Evolutionary conservation across 2,329 filamentous ascomycete genomes (phyloP), one percentile per base, ranked within the genome.

Genomic region (Alternaria hordeiaustralica): DNA sequence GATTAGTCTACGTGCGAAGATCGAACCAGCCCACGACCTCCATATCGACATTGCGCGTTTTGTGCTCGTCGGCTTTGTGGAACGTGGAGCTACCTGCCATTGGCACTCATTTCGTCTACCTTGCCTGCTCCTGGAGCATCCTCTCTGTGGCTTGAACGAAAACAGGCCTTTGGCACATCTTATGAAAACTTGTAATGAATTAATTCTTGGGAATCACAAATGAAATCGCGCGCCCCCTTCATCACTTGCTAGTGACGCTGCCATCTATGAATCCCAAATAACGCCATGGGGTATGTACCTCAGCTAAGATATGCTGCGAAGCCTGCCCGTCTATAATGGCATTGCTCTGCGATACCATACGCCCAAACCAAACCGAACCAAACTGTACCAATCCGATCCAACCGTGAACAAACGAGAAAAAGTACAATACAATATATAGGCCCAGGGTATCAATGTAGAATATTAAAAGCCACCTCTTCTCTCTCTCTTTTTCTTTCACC

Each of bases 1-100:
- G 90, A 96, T 94, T 90, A 96, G 94, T 97, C 94, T 77, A 92
- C 90, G 91, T 96, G 94, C 94, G 92, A 86, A 97, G 86, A 97
- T 87, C 70, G 73, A 86, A 21, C 73, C 71, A 70, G 75, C 76
- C 64, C 69, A 65, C 63, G 71, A 66, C 50, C 57, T 67, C 71
- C 72, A 70, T 69, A 43, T 70, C 70, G 70, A 67, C 64, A 61
- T 64, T 64, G 71, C 70, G 67, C 77, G 77, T 79, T 68, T 78
- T 79, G 77, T 78, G 71, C 69, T 59, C 50, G 68, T 69, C 67
- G 61, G 69, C 60, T 59, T 61, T 44, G 66, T 75, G 75, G 73
- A 71, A 57, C 68, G 65, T 75, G 71, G 67, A 55, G 74, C 71
- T 73, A 68, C 56, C 7, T 63, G 71, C 74, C 75, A 68, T 64